Evolutionary conservation across 768 basidiomycete species (phyloP).

Genomic region (Rhizopogon salebrosus): DNA sequence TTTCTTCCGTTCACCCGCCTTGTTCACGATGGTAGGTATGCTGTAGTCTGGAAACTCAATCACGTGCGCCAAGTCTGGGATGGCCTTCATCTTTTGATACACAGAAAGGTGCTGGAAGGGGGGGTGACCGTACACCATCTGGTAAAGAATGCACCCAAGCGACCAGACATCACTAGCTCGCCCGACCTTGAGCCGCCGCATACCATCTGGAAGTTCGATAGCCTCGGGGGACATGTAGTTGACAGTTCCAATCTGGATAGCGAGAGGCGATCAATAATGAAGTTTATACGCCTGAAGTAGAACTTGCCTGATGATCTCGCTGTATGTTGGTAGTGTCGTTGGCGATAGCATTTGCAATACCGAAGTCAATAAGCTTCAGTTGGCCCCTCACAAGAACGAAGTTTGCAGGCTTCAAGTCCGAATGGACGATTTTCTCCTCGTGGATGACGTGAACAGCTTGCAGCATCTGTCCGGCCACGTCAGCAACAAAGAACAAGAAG

Average conservation of each 20-base stretch:
- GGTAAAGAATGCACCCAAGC: slow-evolving; percentile 94
- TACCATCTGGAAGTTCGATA: slow-evolving; percentile 82
- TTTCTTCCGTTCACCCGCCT: slow-evolving; percentile 36
- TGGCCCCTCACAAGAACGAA: slow-evolving; percentile 95
- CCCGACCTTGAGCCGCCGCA: slow-evolving; percentile 89
- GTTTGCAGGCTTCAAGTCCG: slow-evolving; percentile 97
- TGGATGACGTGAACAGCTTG: slow-evolving; percentile 98
- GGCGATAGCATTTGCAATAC: slow-evolving; percentile 98
- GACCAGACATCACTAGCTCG: slow-evolving; percentile 98
- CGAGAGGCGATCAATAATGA: not conserved
- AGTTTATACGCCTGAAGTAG: not conserved
- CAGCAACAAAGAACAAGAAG: not conserved
- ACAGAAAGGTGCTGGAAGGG: slow-evolving; percentile 86
- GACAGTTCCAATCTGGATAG: slow-evolving; percentile 80
- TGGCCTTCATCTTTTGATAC: slow-evolving; percentile 89
- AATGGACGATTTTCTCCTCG: slow-evolving; percentile 97
- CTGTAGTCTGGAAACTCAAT: slow-evolving; percentile 83
- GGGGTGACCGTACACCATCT: slow-evolving; percentile 94
- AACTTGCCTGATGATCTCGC: slow-evolving; percentile 81
- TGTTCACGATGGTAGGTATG: slow-evolving; percentile 34
- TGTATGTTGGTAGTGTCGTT: slow-evolving; percentile 99
- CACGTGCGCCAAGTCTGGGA: slow-evolving; percentile 68
- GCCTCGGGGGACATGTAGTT: slow-evolving; percentile 99
- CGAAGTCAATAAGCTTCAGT: slow-evolving; percentile 97
- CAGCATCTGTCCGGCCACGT: slow-evolving; percentile 64